Evolutionary conservation across 345 rosid genomes (phyloP), one percentile per base, ranked within the genome.

Genomic region (Hibiscus mutabilis): DNA sequence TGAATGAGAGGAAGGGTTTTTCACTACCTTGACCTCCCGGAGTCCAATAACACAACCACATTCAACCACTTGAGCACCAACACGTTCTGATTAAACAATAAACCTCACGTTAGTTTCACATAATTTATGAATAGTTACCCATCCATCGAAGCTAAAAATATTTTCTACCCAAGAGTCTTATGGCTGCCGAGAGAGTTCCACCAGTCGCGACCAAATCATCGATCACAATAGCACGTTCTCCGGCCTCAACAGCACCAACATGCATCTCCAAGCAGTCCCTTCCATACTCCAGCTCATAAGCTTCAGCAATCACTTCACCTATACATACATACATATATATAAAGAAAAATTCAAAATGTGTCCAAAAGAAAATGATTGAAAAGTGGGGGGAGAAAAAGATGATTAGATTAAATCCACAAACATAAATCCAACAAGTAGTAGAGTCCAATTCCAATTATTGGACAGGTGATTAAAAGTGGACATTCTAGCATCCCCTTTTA

Each of bases 121-220:
- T 3, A 19, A 9, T 13, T 57, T 68, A 33, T 4, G 3, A 16
- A 12, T 2, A 55, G 60, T 11, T 16, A 15, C 56, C 6, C 18
- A 10, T 13, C 11, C 9, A 51, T 51, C 55, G n/a, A 0, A 51
- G 56, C 56, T n/a, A 51, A 51, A 51, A 6, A 51, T 10, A 11
- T 16, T 8, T 69, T 31, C 69, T 84, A 93, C 98, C 98, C 74
- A 94, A 60, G 60, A 94, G 92, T 58, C 80, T 82, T 44, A 94
- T 90, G 9, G 97, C 97, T 27, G 98, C 98, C 0, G 92, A 87
- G 37, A 94, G 81, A 19, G 97, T 91, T 49, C 98, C 97, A 10
- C 98, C 98, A 0, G 98, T 94, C 27, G 97, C 97, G 5, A 94
- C 93, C 80, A 94, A 75, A 82, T 94, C 98, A 77, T 91, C 98